Evolutionary conservation across 2,329 filamentous ascomycete genomes (phyloP), one percentile per base, ranked within the genome.

Genomic region (Aureobasidium uvarum): DNA sequence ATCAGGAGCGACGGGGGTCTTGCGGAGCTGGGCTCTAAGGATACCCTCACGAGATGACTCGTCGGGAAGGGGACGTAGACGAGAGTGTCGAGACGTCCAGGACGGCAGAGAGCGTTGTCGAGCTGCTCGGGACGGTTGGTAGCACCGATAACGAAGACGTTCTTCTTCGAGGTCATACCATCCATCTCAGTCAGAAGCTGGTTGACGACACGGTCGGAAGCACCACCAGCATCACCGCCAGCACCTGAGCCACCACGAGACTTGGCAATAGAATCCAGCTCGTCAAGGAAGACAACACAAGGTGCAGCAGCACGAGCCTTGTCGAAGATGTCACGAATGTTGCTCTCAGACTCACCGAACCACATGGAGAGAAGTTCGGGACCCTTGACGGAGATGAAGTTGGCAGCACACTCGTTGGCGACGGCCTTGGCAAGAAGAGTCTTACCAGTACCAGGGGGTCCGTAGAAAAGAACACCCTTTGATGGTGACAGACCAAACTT

Each of bases 101-200:
- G 95, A 86, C 95, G 93, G 86, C 94, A 97, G 73, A 99, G 86
- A 72, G 95, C 95, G 77, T 95, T 95, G 79, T 99, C 95, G 67
- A 99, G 90, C 83, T 98, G 95, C 83, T 99, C 95, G 50, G 95
- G 95, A 83, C 95, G 87, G 84, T 99, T 99, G 80, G 95, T 99
- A 52, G 95, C 95, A 78, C 95, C 95, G 73, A 99, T 99, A 70
- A 99, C 95, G 81, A 99, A 99, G 70, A 99, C 95, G 78, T 99
- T 99, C 90, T 99, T 99, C 91, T 99, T 99, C 45, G 94, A 97
- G 52, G 94, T 98, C 94, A 98, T 98, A 74, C 94, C 94, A 72
- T 98, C 94, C 94, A 98, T 97, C 86, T 98, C 92, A 71, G 95
- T 99, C 76, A 99, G 83, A 77, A 99, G 92, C 85, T 99, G 96